These are phyloP conservation scores for Fusarium kyushuense DNA, from an alignment of 2,329 filamentous ascomycete species.

Conservation along the genomic window DNA sequence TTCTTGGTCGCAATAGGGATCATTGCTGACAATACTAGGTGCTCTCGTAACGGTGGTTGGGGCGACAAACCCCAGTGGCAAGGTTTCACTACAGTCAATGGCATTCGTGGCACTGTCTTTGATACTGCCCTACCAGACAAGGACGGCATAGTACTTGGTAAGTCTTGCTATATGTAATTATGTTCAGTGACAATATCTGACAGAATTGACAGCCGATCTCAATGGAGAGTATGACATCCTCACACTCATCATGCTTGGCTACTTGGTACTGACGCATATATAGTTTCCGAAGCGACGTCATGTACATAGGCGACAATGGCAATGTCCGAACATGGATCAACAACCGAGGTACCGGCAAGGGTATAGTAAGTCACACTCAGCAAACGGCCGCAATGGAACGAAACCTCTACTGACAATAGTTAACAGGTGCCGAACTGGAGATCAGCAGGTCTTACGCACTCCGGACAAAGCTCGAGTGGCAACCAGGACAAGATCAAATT, in stretches of 20 bases:
- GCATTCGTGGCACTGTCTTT: constrained; percentile 5
- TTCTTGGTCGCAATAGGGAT: accelerated
- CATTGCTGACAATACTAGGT: not conserved
- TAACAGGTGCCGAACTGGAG: constrained; percentile 1
- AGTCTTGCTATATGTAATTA: not conserved
- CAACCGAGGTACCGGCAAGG: not conserved
- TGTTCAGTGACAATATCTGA: not conserved
- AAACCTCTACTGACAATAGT: not conserved
- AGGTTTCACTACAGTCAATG: not conserved
- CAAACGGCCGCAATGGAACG: not conserved
- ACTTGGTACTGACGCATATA: not conserved
- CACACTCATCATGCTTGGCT: not conserved
- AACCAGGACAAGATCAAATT: constrained; percentile 8
- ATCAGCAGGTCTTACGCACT: not conserved
- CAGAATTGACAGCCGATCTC: not conserved
- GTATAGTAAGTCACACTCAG: not conserved
- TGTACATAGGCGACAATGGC: not conserved
- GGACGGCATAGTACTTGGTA: not conserved
- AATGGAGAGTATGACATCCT: not conserved
- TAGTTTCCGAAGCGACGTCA: not conserved
- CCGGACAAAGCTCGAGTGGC: not conserved
- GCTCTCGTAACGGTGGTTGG: constrained; percentile 3
- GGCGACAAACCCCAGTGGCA: constrained; percentile 1
- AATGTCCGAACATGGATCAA: constrained; percentile 1
- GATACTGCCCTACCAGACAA: not conserved